phyloP scores from a whole-genome alignment of 306 rosid genomes.

The Ormosia semicastrata region DNA sequence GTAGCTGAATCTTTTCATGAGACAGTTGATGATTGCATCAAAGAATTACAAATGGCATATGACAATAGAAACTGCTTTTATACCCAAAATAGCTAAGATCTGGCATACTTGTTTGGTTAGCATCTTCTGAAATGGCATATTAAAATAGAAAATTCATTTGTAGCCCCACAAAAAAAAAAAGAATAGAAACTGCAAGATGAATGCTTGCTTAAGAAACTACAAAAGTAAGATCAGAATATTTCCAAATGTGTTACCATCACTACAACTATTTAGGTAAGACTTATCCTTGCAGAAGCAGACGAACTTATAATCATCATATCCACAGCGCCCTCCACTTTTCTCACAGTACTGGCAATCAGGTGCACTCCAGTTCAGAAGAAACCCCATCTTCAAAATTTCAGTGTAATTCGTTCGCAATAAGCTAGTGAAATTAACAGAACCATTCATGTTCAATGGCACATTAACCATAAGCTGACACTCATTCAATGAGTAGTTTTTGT shows the following conservation, averaged over 20 bases:
- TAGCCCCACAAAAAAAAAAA: too few relatives aligned
- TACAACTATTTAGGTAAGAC: slow-evolving; percentile 45
- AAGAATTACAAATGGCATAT: not conserved
- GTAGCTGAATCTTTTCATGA: not conserved
- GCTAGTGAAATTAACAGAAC: not conserved
- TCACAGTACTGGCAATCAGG: slow-evolving; percentile 53
- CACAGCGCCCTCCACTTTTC: slow-evolving; percentile 65
- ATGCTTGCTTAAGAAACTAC: too few relatives aligned
- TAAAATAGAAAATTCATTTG: too few relatives aligned
- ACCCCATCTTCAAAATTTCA: slow-evolving; percentile 65
- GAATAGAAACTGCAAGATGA: too few relatives aligned
- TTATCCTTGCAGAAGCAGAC: slow-evolving; percentile 57
- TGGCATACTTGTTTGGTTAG: too few relatives aligned
- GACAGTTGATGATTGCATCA: not conserved
- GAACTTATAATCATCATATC: slow-evolving; percentile 39
- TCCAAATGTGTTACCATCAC: slow-evolving; percentile 42
- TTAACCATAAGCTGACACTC: slow-evolving; percentile 45
- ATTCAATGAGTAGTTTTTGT: slow-evolving; percentile 33
- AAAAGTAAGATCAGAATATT: not conserved
- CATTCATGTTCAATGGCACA: slow-evolving; percentile 38
- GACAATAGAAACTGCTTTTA: too few relatives aligned
- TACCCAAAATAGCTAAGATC: too few relatives aligned
- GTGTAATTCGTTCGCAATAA: slow-evolving; percentile 43
- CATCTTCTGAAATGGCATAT: too few relatives aligned
- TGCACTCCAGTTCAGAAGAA: slow-evolving; percentile 56